These are phyloP conservation scores for Corchorus capsularis DNA, from an alignment of 345 rosid genomes.

Conservation along the genomic window DNA sequence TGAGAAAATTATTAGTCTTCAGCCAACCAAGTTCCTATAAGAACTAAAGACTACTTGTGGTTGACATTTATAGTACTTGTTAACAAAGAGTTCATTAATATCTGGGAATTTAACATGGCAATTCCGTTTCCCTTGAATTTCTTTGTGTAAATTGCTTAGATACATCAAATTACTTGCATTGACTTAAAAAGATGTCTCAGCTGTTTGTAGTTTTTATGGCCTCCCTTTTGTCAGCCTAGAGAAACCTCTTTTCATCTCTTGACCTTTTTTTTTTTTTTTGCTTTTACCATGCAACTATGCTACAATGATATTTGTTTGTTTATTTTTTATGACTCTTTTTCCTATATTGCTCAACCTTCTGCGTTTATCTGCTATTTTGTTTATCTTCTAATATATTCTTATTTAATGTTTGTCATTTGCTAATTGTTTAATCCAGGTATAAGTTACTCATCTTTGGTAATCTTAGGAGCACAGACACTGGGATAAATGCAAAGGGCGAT, in stretches of 20 bases:
- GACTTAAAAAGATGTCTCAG: background rate
- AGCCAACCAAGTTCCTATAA: conserved; percentile 2
- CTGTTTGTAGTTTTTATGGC: conserved; percentile 7
- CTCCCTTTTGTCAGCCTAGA: background rate
- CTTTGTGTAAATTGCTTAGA: conserved; percentile 7
- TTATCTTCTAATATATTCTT: background rate
- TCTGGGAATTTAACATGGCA: conserved; percentile 5
- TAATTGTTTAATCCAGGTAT: conserved; percentile 5
- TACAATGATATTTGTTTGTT: background rate
- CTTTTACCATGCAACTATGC: background rate
- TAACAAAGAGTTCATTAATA: conserved; percentile 5
- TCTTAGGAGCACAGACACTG: conserved; percentile 26
- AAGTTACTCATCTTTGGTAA: conserved; percentile 17
- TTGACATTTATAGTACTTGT: background rate
- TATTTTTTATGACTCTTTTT: conserved; percentile 3
- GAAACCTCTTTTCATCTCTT: background rate
- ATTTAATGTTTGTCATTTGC: conserved; percentile 4
- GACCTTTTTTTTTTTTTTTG: background rate
- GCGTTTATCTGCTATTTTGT: conserved; percentile 11
- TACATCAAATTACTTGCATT: conserved; percentile 5
- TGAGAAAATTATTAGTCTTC: background rate
- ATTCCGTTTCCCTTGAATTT: conserved; percentile 3
- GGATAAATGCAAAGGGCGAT: conserved; percentile 28
- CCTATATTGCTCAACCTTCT: background rate
- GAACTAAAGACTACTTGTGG: background rate